These are phyloP conservation scores for Dorcoceras hygrometricum DNA, from an alignment of 257 asterid species.

Conservation along the genomic window DNA sequence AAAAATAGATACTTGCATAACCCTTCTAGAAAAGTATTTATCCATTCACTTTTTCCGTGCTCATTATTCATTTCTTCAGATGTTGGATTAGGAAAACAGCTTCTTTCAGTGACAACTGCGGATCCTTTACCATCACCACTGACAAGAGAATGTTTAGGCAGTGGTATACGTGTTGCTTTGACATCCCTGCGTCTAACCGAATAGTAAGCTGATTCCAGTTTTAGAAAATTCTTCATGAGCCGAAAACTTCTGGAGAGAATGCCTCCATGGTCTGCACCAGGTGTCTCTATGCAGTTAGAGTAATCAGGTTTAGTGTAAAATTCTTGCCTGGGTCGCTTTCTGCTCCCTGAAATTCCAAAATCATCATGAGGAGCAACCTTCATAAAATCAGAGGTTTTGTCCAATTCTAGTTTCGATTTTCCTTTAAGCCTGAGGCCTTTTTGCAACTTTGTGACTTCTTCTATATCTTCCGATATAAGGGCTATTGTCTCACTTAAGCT, in stretches of 20 bases:
- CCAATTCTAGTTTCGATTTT: constrained; percentile 38
- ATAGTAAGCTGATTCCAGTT: constrained; percentile 80
- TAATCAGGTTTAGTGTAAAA: constrained; percentile 30
- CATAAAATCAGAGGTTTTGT: constrained; percentile 32
- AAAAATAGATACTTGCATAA: constrained; percentile 71
- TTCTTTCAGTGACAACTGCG: constrained; percentile 51
- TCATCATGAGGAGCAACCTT: constrained; percentile 47
- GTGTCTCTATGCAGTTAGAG: constrained; percentile 33
- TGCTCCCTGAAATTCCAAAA: constrained; percentile 58
- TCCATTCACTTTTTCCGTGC: constrained; percentile 57
- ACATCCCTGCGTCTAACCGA: constrained; percentile 51
- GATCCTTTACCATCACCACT: constrained; percentile 54
- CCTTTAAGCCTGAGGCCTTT: constrained; percentile 43
- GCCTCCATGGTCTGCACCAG: constrained; percentile 40
- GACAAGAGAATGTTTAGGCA: constrained; percentile 44
- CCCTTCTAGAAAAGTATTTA: constrained; percentile 76
- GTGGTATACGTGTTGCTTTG: constrained; percentile 36
- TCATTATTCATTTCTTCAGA: constrained; percentile 49
- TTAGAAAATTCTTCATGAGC: constrained; percentile 76
- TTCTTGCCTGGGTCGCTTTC: constrained; percentile 68
- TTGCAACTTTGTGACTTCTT: constrained; percentile 68
- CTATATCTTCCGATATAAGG: constrained; percentile 68
- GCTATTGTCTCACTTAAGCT: constrained; percentile 60
- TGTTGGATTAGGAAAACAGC: constrained; percentile 63
- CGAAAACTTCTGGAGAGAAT: constrained; percentile 54